phyloP scores from a whole-genome alignment of 2,329 filamentous ascomycete species.

The Shiraia sp. region DNA sequence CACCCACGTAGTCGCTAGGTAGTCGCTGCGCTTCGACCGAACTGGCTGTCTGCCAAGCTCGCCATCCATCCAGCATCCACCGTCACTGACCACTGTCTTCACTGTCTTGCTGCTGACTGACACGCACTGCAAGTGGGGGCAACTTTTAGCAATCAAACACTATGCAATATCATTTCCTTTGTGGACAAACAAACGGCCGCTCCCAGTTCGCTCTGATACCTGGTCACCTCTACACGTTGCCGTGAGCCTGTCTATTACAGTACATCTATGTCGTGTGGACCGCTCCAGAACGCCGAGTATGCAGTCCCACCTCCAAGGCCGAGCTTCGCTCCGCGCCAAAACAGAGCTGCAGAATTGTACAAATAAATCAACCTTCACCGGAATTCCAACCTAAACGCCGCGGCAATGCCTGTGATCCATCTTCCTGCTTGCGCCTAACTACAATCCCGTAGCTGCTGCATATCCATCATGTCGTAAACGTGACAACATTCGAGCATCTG shows the following conservation, averaged over 20 bases:
- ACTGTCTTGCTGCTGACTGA: no score
- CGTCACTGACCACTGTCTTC: no score
- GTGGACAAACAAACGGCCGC: neutral
- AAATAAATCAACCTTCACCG: slow-evolving; percentile 1
- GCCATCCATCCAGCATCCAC: no score
- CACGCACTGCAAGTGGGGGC: no score
- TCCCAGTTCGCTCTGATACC: slow-evolving; percentile 8
- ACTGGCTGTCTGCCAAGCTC: no score
- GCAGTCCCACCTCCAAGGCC: slow-evolving; percentile 14
- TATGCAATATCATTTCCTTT: neutral
- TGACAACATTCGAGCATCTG: slow-evolving; percentile 13
- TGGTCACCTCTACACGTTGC: slow-evolving; percentile 12
- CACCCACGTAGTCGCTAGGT: no score
- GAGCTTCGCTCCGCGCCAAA: slow-evolving; percentile 4
- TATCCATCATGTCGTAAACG: slow-evolving; percentile 11
- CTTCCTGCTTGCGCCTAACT: neutral
- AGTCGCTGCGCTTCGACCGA: no score
- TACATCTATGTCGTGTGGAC: slow-evolving; percentile 4
- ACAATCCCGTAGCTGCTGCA: slow-evolving; percentile 2
- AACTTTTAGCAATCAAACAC: no score
- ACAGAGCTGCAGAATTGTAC: neutral
- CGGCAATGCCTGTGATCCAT: neutral
- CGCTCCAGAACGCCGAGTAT: slow-evolving; percentile 20
- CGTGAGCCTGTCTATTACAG: slow-evolving; percentile 13
- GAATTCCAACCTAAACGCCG: neutral